A percentile compares a stretch with the other conserved stretches of the same genome.
Conservation (phyloP, 805 yeast genomes). For the Candida patagonica region DNA sequence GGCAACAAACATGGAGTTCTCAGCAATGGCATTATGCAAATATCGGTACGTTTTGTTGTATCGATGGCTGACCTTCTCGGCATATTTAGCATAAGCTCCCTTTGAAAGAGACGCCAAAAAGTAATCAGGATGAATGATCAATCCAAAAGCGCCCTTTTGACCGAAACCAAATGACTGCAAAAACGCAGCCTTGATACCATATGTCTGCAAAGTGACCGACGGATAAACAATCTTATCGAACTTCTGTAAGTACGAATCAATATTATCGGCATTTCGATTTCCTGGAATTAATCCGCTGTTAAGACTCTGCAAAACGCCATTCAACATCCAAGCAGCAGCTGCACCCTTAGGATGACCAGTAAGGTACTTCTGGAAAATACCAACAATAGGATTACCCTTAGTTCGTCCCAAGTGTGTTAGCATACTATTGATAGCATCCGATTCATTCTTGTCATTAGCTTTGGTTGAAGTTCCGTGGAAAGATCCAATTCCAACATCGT, state of each 20-base stretch:
- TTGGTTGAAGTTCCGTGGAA: conserved; percentile 99
- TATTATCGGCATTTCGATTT: conserved; percentile 96
- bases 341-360: conserved; percentile 99
- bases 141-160: conserved; percentile 97
- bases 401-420: conserved; percentile 92
- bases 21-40: conserved; percentile 90
- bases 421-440: conserved; percentile 84
- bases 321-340: conserved; percentile 99
- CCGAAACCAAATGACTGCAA: conserved; percentile 98
- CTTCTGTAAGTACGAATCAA: conserved; percentile 74
- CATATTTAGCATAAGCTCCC: conserved; percentile 62
- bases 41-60: conserved; percentile 86
- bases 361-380: conserved; percentile 97
- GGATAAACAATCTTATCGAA: conserved; percentile 89
- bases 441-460: conserved; percentile 98
- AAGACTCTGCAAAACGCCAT: conserved; percentile 91
- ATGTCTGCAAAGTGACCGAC: conserved; percentile 85
- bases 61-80: conserved; percentile 61
- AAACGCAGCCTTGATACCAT: conserved; percentile 95
- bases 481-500: conserved; percentile 92
- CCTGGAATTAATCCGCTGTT: conserved; percentile 95
- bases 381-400: conserved; percentile 94
- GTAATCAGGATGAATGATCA: conserved; percentile 88
- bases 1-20: conserved; percentile 84
- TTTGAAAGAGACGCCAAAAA: conserved; percentile 74